Evolutionary conservation across 2,329 filamentous ascomycete species (phyloP).

Genomic region (Hypoxylon sp.): DNA sequence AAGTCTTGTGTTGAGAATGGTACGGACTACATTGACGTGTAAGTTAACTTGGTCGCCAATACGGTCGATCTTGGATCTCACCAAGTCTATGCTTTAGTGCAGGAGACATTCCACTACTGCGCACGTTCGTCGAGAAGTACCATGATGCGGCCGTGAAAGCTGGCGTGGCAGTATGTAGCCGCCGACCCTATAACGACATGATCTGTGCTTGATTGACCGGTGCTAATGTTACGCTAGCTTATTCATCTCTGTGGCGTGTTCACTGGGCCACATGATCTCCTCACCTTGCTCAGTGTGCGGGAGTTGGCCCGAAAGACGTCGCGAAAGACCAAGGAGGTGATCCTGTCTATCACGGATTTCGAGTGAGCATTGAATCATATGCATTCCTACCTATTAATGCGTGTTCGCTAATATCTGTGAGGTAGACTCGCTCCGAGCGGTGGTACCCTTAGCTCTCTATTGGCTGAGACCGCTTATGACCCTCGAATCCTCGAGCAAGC

Average conservation of each 20-base stretch:
- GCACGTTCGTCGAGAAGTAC: conserved; percentile 37
- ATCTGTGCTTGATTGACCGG: background rate
- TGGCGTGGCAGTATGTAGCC: conserved; percentile 39
- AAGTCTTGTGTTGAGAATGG: background rate
- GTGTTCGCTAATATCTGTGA: background rate
- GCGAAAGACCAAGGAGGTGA: conserved; percentile 36
- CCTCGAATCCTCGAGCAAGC: conserved; percentile 9
- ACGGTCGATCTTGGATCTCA: background rate
- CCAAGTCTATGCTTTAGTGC: conserved; percentile 1
- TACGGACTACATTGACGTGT: conserved; percentile 38
- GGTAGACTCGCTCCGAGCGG: conserved; percentile 33
- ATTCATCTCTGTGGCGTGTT: conserved; percentile 41
- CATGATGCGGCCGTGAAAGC: conserved; percentile 39
- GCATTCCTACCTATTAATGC: background rate
- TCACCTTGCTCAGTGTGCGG: conserved; percentile 30
- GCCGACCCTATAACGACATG: background rate
- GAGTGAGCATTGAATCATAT: conserved; percentile 17
- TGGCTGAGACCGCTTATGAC: conserved; percentile 23
- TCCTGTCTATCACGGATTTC: conserved; percentile 30
- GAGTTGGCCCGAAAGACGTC: conserved; percentile 29
- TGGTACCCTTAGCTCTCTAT: conserved; percentile 35
- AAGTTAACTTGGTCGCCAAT: conserved; percentile 12
- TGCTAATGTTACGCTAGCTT: conserved; percentile 24
- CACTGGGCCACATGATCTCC: conserved; percentile 34
- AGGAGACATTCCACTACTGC: conserved; percentile 29